Evolutionary conservation across 2,329 filamentous ascomycete genomes (phyloP).

Genomic region (Thielaviopsis punctulata): DNA sequence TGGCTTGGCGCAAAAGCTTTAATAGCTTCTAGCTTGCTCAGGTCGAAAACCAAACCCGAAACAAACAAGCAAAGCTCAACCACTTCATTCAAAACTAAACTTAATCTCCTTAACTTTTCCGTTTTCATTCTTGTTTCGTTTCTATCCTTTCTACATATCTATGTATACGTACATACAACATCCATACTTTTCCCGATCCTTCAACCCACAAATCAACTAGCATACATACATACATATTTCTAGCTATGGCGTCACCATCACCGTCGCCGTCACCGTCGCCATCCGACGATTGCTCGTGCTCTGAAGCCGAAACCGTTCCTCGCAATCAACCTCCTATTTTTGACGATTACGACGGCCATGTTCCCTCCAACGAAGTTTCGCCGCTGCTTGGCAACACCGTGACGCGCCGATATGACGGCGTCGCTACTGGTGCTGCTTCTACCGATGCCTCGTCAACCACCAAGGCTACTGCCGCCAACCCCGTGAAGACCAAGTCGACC

Average conservation of each 20-base stretch:
- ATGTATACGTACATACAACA: background rate
- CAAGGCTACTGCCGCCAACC: conserved; percentile 10
- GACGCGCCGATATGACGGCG: conserved; percentile 24
- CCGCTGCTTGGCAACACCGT: conserved; percentile 29
- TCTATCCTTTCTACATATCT: background rate
- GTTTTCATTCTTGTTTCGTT: background rate
- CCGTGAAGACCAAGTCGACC: conserved; percentile 18
- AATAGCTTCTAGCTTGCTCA: background rate
- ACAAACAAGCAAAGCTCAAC: background rate
- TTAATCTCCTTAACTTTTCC: background rate
- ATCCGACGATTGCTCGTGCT: conserved; percentile 4
- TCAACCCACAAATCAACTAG: background rate
- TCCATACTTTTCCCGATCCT: background rate
- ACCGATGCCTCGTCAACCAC: conserved; percentile 2
- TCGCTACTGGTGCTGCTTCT: conserved; percentile 17
- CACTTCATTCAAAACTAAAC: background rate
- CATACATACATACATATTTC: background rate
- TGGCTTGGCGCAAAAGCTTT: background rate
- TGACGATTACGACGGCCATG: conserved; percentile 17
- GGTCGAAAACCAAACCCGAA: conserved; percentile 1
- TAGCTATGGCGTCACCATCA: conserved; percentile 5
- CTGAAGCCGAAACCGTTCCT: background rate
- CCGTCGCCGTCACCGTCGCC: conserved; percentile 8
- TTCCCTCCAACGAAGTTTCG: conserved; percentile 27
- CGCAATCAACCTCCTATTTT: conserved; percentile 8